These are phyloP conservation scores for Hirsutella rhossiliensis DNA, from an alignment of 2,329 filamentous ascomycete species.

Conservation along the genomic window DNA sequence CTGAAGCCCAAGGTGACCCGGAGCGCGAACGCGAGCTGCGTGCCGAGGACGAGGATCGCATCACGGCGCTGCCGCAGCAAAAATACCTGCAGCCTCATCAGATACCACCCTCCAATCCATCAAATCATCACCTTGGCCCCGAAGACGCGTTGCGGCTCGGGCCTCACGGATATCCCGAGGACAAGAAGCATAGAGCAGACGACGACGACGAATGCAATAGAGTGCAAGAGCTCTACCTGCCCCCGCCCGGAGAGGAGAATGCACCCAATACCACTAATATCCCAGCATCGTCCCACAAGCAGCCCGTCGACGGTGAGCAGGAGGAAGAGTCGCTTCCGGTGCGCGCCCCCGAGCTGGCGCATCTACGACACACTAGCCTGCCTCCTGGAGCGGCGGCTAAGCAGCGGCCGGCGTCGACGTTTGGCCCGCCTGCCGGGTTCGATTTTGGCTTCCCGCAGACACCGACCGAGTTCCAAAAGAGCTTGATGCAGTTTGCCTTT, in stretches of 20 bases:
- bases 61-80: conserved; percentile 66
- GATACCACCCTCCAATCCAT: conserved; percentile 15
- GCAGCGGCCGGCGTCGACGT: conserved; percentile 40
- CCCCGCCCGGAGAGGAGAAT: conserved; percentile 36
- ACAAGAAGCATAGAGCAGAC: conserved; percentile 18
- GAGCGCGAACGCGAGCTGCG: conserved; percentile 72
- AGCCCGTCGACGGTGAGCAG: neutral
- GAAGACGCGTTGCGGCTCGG: conserved; percentile 2
- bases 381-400: conserved; percentile 12
- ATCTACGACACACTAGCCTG: conserved; percentile 37
- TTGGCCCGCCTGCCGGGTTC: conserved; percentile 51
- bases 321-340: conserved; percentile 19
- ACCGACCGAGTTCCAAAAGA: conserved; percentile 80
- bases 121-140: neutral
- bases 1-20: conserved; percentile 67
- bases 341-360: conserved; percentile 42
- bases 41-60: conserved; percentile 71
- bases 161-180: conserved; percentile 25
- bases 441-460: conserved; percentile 75
- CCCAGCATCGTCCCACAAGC: conserved; percentile 23
- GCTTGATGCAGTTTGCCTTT: conserved; percentile 82
- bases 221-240: conserved; percentile 43
- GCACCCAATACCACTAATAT: conserved; percentile 48
- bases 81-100: conserved; percentile 48
- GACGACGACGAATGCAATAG: neutral